These are phyloP conservation scores for Tillandsia leiboldiana DNA, from an alignment of 176 grass and related monocot species.

Conservation along the genomic window DNA sequence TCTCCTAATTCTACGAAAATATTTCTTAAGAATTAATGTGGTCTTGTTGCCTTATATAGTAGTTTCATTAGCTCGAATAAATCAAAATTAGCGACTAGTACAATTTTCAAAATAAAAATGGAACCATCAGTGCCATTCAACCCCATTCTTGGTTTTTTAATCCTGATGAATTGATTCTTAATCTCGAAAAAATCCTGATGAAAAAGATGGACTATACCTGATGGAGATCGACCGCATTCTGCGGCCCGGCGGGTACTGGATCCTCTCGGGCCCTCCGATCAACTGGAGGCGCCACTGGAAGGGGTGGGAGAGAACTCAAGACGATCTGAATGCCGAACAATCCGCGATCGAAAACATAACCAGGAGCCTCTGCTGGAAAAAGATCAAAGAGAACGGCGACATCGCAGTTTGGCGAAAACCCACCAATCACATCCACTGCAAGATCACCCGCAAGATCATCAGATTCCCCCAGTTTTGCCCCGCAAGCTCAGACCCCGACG, in stretches of 20 bases:
- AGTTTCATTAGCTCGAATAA: too few species aligned
- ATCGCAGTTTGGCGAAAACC: conserved; percentile 95
- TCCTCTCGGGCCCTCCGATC: conserved; percentile 89
- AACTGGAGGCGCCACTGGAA: conserved; percentile 76
- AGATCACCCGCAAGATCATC: conserved; percentile 39
- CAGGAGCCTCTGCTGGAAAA: conserved; percentile 87
- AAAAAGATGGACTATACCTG: conserved; percentile 68
- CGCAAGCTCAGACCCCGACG: conserved; percentile 33
- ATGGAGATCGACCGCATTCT: conserved; percentile 88
- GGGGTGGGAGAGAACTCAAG: conserved; percentile 58
- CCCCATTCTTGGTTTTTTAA: neutral
- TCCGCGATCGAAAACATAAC: conserved; percentile 58
- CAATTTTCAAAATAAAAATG: too few species aligned
- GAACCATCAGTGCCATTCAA: too few species aligned
- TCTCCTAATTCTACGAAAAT: too few species aligned
- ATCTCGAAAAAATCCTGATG: too few species aligned
- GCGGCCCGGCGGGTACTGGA: conserved; percentile 89
- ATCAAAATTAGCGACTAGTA: too few species aligned
- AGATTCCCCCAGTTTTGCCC: conserved; percentile 58
- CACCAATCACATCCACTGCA: conserved; percentile 72
- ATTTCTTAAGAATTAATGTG: too few species aligned
- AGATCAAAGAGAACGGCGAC: conserved; percentile 59
- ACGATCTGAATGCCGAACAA: conserved; percentile 58
- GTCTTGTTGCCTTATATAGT: too few species aligned
- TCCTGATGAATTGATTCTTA: neutral